Evolutionary conservation across 495 filamentous ascomycete genomes (phyloP), one percentile per base, ranked within the genome.

Genomic region (Beverwykella pulmonaria): DNA sequence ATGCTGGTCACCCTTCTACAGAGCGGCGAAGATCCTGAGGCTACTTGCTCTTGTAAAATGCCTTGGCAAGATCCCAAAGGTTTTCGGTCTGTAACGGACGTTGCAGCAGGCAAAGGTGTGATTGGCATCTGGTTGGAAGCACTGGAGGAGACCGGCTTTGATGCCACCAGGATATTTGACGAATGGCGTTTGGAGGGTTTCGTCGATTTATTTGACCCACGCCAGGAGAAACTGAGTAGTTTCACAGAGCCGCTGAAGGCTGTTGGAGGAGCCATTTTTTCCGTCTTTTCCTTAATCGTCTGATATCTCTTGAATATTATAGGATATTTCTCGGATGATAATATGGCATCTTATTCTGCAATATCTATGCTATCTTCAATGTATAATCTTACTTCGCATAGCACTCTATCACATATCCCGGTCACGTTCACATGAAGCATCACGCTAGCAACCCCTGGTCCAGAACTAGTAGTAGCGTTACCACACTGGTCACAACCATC

Each of bases 1-100:
- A 34, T 63, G 14, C 25, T 63, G 5, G 34, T 63, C 3, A 10
- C 44, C 10, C 60, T 63, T 23, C 50, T 63, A 1, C 29, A 56
- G n/a, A 63, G 41, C 39, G 60, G 60, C 10, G 60, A 63, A 26
- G 50, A 63, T 29, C 60, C 60, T 8, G 12, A 44, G 23, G 60
- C 47, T 27, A 54, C 29, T 9, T 63, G 60, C 25, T 55, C 49
- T n/a, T 63, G 60, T 26, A 46, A 54, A 47, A 23, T 29, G 1
- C 0, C 9, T 10, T 63, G 60, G 60, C 30, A 63, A 47, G 17
- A 10, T 6, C 20, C 20, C 39, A 17, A 10, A 26, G 49, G 25
- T 5, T 17, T n/a, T 27, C 49, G 60, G 19, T 32, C 30, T n/a
- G 32, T 25, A 15, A 54, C 60, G 19, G 60, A 54, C 12, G 1